Evolutionary conservation across 331 rosid genomes (phyloP).

Genomic region (Stylosanthes scabra): DNA sequence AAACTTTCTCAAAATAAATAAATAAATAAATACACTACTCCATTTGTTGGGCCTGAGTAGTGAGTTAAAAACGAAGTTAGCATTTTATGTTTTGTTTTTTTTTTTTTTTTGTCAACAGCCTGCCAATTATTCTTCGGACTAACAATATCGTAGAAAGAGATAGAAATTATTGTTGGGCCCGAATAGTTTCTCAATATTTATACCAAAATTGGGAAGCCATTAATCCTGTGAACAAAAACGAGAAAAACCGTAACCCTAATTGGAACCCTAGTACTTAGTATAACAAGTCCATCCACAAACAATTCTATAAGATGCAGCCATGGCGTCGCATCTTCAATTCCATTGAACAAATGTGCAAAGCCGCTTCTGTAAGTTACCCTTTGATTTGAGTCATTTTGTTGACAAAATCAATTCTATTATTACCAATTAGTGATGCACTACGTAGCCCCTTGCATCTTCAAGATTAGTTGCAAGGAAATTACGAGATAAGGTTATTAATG

Average conservation of each 20-base stretch:
- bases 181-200: too few species aligned
- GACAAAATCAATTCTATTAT: background rate
- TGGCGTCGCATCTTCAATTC: background rate
- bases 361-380: background rate
- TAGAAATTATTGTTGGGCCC: too few species aligned
- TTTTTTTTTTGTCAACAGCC: too few species aligned
- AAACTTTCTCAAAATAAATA: too few species aligned
- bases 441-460: slow-evolving; percentile 81
- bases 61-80: too few species aligned
- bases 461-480: slow-evolving; percentile 71
- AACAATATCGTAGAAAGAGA: too few species aligned
- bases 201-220: too few species aligned
- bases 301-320: background rate
- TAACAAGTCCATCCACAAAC: background rate
- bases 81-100: too few species aligned
- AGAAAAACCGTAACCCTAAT: slow-evolving; percentile 25
- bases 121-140: too few species aligned
- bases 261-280: background rate
- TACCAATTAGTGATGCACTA: slow-evolving; percentile 52
- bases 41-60: too few species aligned
- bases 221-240: too few species aligned
- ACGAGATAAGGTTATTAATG: slow-evolving; percentile 68
- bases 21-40: too few species aligned
- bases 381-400: background rate
- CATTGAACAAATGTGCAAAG: background rate